Conservation (phyloP, 345 rosid genomes). For the Eutrema heterophyllum region DNA sequence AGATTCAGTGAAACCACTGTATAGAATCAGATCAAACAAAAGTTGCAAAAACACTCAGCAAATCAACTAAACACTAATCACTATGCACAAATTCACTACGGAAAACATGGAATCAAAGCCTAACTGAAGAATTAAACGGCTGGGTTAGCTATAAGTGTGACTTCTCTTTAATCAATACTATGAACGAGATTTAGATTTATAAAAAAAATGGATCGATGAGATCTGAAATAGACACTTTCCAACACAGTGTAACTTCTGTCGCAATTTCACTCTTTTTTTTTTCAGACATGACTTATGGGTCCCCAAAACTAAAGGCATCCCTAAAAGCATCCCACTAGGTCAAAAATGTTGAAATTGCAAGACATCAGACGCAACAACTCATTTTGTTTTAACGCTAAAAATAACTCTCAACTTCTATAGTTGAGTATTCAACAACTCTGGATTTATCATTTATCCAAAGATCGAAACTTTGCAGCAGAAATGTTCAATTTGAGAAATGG, state of each 20-base stretch:
- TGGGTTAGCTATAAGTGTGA: not conserved
- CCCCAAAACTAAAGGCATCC: conserved; percentile 24
- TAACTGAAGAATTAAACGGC: not conserved
- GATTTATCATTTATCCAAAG: conserved; percentile 2
- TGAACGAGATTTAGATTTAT: not conserved
- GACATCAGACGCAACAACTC: conserved; percentile 24
- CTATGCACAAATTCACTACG: not conserved
- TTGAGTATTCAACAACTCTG: not conserved
- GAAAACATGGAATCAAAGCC: not conserved
- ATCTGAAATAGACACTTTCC: conserved; percentile 15
- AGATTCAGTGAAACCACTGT: not conserved
- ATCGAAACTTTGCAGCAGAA: conserved; percentile 9
- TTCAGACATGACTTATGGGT: conserved; percentile 13
- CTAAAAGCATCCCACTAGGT: conserved; percentile 30
- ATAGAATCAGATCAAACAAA: not conserved
- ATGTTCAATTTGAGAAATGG: not conserved
- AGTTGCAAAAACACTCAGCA: not conserved
- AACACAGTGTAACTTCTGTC: conserved; percentile 20
- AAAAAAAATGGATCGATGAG: conserved; percentile 4
- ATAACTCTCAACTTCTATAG: not conserved
- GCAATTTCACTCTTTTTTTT: not conserved
- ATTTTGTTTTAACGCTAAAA: conserved; percentile 22
- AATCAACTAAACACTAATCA: not conserved
- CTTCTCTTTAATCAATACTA: not conserved
- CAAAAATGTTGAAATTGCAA: conserved; percentile 25